Evolutionary conservation across 495 filamentous ascomycete species (phyloP).

Genomic region (Podospora comata): DNA sequence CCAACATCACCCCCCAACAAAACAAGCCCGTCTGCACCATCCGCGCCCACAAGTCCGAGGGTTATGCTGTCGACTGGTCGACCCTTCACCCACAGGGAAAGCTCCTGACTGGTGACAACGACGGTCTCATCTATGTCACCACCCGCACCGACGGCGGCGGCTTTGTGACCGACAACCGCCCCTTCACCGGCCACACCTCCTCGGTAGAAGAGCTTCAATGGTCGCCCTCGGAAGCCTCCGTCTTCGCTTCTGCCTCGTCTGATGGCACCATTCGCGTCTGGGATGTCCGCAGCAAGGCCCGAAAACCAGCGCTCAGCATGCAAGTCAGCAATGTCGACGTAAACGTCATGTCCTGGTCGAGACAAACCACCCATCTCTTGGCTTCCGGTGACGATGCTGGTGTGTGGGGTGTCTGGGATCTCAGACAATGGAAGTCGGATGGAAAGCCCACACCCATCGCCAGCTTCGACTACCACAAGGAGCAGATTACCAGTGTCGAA

Average conservation of each 20-base stretch:
- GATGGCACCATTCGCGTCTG: constrained; percentile 95
- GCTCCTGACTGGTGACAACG: constrained; percentile 86
- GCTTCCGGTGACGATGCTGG: constrained; percentile 94
- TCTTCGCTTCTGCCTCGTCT: constrained; percentile 88
- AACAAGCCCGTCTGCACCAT: constrained; percentile 84
- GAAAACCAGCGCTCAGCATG: constrained; percentile 79
- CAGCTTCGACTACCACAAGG: constrained; percentile 87
- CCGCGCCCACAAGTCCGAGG: constrained; percentile 86
- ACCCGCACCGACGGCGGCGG: constrained; percentile 80
- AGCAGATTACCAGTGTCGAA: constrained; percentile 92
- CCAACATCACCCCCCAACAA: constrained; percentile 69
- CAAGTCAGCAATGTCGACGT: constrained; percentile 80
- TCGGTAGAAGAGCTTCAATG: constrained; percentile 95
- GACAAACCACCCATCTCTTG: constrained; percentile 78
- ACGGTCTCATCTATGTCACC: constrained; percentile 83
- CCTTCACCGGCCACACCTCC: constrained; percentile 76
- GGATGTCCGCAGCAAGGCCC: constrained; percentile 86
- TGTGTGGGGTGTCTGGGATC: constrained; percentile 92
- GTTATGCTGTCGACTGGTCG: constrained; percentile 95
- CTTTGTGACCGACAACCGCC: constrained; percentile 76
- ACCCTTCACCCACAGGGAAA: constrained; percentile 69
- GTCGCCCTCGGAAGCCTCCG: constrained; percentile 85
- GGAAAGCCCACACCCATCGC: constrained; percentile 70
- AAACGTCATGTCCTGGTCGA: constrained; percentile 94
- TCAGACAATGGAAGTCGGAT: constrained; percentile 85